Conservation (phyloP, 2,329 filamentous ascomycete genomes). For the Septoria petroselini region DNA sequence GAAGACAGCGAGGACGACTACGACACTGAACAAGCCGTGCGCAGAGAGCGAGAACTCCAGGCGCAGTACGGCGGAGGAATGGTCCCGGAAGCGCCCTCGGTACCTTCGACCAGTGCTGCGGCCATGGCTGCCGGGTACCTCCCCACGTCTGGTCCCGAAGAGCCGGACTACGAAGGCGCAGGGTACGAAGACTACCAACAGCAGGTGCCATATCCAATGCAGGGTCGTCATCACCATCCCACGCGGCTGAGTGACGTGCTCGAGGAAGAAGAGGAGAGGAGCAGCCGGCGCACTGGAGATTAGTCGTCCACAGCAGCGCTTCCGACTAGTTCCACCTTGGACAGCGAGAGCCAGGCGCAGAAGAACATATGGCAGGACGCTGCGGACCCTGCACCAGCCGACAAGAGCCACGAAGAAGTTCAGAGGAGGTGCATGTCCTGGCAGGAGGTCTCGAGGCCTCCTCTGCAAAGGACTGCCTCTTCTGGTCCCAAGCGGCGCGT, state of each 20-base stretch:
- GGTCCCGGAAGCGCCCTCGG: constrained; percentile 34
- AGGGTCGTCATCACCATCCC: constrained; percentile 71
- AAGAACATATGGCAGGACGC: constrained; percentile 3
- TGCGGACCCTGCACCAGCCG: not conserved
- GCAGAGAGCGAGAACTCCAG: constrained; percentile 48
- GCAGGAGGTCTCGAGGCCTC: constrained; percentile 1
- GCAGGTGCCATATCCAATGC: constrained; percentile 18
- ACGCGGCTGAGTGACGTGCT: constrained; percentile 85
- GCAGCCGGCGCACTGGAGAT: constrained; percentile 34
- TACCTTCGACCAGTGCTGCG: constrained; percentile 34
- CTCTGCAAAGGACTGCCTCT: not conserved
- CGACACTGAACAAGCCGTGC: constrained; percentile 52
- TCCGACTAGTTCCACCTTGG: constrained; percentile 6
- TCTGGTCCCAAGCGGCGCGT: not conserved
- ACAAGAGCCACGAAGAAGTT: not conserved
- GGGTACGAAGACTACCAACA: constrained; percentile 64
- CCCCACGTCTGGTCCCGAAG: constrained; percentile 22
- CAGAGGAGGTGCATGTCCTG: constrained; percentile 9
- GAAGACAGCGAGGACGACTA: constrained; percentile 50
- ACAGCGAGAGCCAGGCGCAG: constrained; percentile 7
- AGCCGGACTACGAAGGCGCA: constrained; percentile 47
- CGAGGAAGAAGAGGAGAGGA: constrained; percentile 68
- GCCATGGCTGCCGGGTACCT: constrained; percentile 33
- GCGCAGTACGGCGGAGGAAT: constrained; percentile 44
- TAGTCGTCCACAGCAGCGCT: constrained; percentile 5